A percentile compares a stretch with the other conserved stretches of the same genome.
These are phyloP conservation scores for Globisporangium spinosum DNA, from an alignment of 352 stramenopile genomes.

Conservation along the genomic window DNA sequence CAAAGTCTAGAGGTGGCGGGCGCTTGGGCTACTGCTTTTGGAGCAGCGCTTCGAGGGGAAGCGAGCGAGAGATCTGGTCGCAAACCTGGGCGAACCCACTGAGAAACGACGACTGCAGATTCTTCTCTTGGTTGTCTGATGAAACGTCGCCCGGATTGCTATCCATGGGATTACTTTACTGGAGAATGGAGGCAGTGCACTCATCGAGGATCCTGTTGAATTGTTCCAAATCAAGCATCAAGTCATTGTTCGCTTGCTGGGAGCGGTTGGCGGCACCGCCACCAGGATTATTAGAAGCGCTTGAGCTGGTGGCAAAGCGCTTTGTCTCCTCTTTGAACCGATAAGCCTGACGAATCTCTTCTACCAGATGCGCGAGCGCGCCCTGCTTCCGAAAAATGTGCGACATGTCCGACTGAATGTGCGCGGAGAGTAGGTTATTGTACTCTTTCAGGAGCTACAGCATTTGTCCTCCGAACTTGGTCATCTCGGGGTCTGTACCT, in stretches of 20 bases:
- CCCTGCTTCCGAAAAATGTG: constrained; percentile 49
- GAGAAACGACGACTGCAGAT: constrained; percentile 27
- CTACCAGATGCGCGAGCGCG: constrained; percentile 30
- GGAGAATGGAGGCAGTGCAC: constrained; percentile 23
- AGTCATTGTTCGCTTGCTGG: neutral
- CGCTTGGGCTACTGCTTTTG: neutral
- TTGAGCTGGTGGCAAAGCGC: neutral
- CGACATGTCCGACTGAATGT: constrained; percentile 39
- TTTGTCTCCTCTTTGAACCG: constrained; percentile 2
- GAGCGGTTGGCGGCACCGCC: neutral
- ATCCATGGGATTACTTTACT: constrained; percentile 3
- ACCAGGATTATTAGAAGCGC: neutral
- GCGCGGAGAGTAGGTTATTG: constrained; percentile 28
- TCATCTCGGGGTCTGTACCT: constrained; percentile 15
- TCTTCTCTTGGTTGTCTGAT: constrained; percentile 18
- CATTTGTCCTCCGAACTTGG: constrained; percentile 20
- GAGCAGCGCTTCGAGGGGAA: constrained; percentile 21
- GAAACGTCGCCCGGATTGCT: constrained; percentile 3
- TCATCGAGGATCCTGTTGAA: constrained; percentile 29
- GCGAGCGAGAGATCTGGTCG: constrained; percentile 23
- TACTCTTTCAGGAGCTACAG: constrained; percentile 38
- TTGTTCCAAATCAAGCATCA: constrained; percentile 15
- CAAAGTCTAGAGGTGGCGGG: neutral
- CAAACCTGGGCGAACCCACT: constrained; percentile 33
- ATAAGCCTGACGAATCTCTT: constrained; percentile 21